Base-by-base conservation (phyloP, 305 asterid genomes). In the Galium porrigens region DNA sequence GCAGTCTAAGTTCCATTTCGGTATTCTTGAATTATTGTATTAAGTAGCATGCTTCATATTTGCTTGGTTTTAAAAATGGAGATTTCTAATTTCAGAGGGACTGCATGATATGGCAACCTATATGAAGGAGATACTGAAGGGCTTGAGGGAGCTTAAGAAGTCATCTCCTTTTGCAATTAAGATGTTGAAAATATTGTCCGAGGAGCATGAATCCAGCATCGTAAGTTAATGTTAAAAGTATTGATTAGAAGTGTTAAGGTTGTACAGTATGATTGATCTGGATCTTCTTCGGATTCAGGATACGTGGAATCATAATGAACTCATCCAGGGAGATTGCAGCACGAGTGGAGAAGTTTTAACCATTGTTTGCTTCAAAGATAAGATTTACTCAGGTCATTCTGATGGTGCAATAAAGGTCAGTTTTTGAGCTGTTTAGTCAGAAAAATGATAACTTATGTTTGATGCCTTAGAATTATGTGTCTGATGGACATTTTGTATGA, bases 331-430 rank as follows among this genome's bases (percentile, higher is more conserved):
- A 67, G 95, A 89, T 73, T 87, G 97, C 79, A 72, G 83, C 34
- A 57, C 57, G 53, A 84, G 82, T 30, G 97, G 97, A 49, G 97
- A 85, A 78, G 88, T 89, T 61, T 68, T 81, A 44, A 36, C 91
- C 0, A 39, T 85, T 17, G 75, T 82, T 63, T 81, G 78, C 82
- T 81, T 71, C 78, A 81, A 74, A 59, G 84, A 76, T 60, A 84
- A 70, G 64, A 55, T 84, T 53, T 84, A 84, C 81, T 85, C 95
- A 0, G 90, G 95, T 73, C 97, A 89, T 70, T 78, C 92, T 22
- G 94, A 87, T 77, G 97, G 97, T 66, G 80, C 88, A 27, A 76
- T 89, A 76, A 85, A 89, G 89, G 94, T 85, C 39, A 61, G 79
- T 55, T 29, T 27, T 6, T 66, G 59, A 52, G 11, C 11, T 27